Evolutionary conservation across 2,329 filamentous ascomycete species (phyloP), one percentile per base, ranked within the genome.

Genomic region (Boeremia lycopersici): DNA sequence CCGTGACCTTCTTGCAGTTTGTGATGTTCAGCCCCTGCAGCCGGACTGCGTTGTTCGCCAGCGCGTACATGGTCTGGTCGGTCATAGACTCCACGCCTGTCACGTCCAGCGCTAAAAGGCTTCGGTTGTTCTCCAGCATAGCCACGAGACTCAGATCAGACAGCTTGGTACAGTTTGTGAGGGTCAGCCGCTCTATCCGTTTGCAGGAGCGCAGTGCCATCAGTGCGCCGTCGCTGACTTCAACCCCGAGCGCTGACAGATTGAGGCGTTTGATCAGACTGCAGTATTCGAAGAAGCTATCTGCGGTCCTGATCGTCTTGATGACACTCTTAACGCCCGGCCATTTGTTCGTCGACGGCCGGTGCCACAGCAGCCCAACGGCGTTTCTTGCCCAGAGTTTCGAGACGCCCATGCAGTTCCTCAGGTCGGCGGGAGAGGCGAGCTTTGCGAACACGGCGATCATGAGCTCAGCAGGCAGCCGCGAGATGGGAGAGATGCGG

Each of bases 1-100:
- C 93, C 7, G 92, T 92, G 47, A 98, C 87, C 69, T 85, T 88
- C 57, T 83, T 85, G 78, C 95, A 99, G 48, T 86, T 88, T 1
- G 93, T 93, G 59, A 99, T 89, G 70, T 99, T 99, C 45, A 99
- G 79, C 3, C 95, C 95, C 75, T 99, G 95, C 7, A 99, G 82
- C 47, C 90, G 86, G 43, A 84, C 83, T 74, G 95, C 98, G 74
- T 95, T 88, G 53, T 88, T 82, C 1, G 93, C 90, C 55, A 99
- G 86, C 17, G 86, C 84, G 61, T 85, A 79, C 72, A 97, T 86
- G 12, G 93, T 93, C 64, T 83, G 80, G 67, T 96, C 91, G 1
- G 92, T 96, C 58, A 97, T 88, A 65, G 89, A 81, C 43, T 86
- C 84, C 66, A 96, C 82, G 26, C 89, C 88, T 2, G 93, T 96